phyloP scores from a whole-genome alignment of 2,329 filamentous ascomycete species.

The Parasarocladium wereldwijsianum region DNA sequence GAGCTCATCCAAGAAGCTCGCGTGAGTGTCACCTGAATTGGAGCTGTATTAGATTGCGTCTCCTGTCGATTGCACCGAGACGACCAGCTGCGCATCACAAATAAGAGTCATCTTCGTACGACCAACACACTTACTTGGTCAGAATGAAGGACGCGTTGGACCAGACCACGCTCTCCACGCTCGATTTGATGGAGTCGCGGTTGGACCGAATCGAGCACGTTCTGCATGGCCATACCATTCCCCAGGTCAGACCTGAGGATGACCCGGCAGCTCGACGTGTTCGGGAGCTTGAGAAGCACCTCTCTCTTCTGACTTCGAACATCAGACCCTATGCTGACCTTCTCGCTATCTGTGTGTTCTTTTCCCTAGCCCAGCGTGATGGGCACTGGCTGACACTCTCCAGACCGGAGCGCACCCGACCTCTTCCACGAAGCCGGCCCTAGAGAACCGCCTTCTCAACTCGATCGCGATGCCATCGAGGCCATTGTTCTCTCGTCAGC shows the following conservation, averaged over 20 bases:
- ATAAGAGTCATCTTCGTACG: too few relatives aligned
- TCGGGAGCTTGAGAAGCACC: constrained; percentile 37
- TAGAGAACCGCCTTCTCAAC: constrained; percentile 33
- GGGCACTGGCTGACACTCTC: not conserved
- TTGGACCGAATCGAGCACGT: constrained; percentile 44
- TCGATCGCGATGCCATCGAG: constrained; percentile 34
- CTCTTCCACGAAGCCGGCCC: constrained; percentile 35
- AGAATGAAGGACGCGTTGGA: constrained; percentile 29
- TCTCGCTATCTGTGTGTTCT: constrained; percentile 38
- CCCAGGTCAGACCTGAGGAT: constrained; percentile 17
- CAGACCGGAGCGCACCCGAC: constrained; percentile 38
- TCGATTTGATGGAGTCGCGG: constrained; percentile 42
- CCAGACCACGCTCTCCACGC: constrained; percentile 37
- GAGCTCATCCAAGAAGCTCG: too few relatives aligned
- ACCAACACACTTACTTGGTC: too few relatives aligned
- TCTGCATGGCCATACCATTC: constrained; percentile 31
- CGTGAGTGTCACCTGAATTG: too few relatives aligned
- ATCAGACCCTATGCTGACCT: constrained; percentile 44
- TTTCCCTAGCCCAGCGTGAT: not conserved
- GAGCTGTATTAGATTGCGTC: too few relatives aligned
- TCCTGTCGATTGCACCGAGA: too few relatives aligned
- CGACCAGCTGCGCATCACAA: too few relatives aligned
- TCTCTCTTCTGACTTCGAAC: constrained; percentile 31
- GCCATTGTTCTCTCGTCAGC: constrained; percentile 42
- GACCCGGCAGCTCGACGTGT: constrained; percentile 28